phyloP scores from a whole-genome alignment of 768 basidiomycete genomes.

The Xerocomellus intermedius region DNA sequence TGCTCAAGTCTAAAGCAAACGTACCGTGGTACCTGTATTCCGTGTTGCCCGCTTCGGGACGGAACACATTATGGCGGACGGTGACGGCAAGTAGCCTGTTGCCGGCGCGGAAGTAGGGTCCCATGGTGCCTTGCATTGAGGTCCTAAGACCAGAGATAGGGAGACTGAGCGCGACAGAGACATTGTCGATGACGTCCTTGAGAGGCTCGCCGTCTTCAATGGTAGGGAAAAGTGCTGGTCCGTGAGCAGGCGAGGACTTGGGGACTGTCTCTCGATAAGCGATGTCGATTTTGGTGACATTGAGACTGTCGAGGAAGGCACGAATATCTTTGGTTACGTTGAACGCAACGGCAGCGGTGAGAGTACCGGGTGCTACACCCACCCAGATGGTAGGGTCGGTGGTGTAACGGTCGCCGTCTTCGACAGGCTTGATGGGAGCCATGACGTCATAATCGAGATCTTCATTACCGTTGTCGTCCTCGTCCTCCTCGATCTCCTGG shows the following conservation, averaged over 20 bases:
- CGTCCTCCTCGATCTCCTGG: too few relatives aligned
- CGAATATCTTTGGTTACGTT: not conserved
- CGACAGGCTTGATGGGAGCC: too few relatives aligned
- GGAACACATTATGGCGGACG: not conserved
- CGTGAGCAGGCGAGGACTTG: not conserved
- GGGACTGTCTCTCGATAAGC: not conserved
- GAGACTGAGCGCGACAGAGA: not conserved
- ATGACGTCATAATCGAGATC: too few relatives aligned
- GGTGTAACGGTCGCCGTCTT: too few relatives aligned
- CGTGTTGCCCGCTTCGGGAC: not conserved
- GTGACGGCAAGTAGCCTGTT: not conserved
- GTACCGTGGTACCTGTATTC: not conserved
- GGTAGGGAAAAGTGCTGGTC: not conserved
- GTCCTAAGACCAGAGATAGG: not conserved
- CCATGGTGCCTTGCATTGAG: not conserved
- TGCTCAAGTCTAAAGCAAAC: not conserved
- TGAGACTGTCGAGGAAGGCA: not conserved
- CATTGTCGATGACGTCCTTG: not conserved
- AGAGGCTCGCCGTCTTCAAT: not conserved
- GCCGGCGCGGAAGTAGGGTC: not conserved
- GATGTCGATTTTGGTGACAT: not conserved
- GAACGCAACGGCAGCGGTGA: not conserved
- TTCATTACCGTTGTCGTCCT: too few relatives aligned
- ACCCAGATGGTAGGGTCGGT: not conserved
- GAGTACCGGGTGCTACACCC: not conserved